These are phyloP conservation scores for Vitis hybrid DNA, from an alignment of 177 flowering plant genomes.

Conservation along the genomic window DNA sequence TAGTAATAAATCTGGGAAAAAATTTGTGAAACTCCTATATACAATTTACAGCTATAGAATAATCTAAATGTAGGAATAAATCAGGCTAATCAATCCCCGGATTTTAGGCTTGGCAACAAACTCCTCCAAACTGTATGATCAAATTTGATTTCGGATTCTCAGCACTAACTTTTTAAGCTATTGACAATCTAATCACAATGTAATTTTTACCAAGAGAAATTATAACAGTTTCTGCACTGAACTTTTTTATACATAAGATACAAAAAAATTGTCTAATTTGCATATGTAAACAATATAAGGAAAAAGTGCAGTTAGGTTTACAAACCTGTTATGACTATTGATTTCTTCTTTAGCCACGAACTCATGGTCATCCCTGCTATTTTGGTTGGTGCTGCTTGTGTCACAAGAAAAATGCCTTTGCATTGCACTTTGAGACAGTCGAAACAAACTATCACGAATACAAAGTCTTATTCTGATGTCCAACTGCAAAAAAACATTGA, in stretches of 20 bases:
- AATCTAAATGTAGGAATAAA: too few relatives aligned
- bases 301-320: background rate
- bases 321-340: conserved; percentile 52
- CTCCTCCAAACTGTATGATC: too few relatives aligned
- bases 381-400: conserved; percentile 38
- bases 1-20: too few relatives aligned
- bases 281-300: background rate
- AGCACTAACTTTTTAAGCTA: too few relatives aligned
- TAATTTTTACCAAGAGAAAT: too few relatives aligned
- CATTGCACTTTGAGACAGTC: conserved; percentile 71
- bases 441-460: conserved; percentile 76
- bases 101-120: too few relatives aligned
- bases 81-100: too few relatives aligned
- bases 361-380: conserved; percentile 36
- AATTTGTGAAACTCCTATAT: too few relatives aligned
- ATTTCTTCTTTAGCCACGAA: conserved; percentile 30
- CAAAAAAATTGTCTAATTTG: background rate
- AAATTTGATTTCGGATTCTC: too few relatives aligned
- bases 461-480: conserved; percentile 59
- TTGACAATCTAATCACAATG: too few relatives aligned
- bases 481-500: conserved; percentile 44
- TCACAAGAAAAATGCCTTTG: conserved; percentile 57
- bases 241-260: background rate
- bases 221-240: background rate
- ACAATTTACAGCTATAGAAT: too few relatives aligned